phyloP scores from a whole-genome alignment of 345 rosid genomes.

The Sapria himalayana region DNA sequence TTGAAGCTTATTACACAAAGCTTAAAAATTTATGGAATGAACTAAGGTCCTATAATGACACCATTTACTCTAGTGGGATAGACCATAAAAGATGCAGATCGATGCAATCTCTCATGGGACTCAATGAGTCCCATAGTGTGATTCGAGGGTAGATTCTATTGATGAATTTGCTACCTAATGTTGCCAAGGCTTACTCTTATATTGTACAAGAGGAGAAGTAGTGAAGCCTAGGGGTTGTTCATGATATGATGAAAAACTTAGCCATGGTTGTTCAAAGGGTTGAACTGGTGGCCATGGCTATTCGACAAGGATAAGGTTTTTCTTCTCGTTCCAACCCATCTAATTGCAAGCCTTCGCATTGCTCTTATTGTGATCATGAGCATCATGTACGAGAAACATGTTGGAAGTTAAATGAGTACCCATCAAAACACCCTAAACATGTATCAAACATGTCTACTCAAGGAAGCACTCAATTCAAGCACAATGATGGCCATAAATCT shows the following conservation, averaged over 20 bases:
- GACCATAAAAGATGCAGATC: no score
- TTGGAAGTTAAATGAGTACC: not conserved
- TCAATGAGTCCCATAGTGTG: not conserved
- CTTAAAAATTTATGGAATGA: not conserved
- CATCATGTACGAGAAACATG: not conserved
- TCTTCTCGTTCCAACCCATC: no score
- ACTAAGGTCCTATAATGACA: not conserved
- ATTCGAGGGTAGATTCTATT: not conserved
- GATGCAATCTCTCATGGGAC: not conserved
- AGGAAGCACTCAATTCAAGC: not conserved
- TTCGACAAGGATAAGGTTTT: not conserved
- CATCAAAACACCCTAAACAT: no score
- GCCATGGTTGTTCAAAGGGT: not conserved
- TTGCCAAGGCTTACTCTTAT: not conserved
- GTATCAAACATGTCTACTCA: not conserved
- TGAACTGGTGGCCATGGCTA: not conserved
- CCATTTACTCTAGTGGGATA: not conserved
- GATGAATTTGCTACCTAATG: not conserved
- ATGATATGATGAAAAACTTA: not conserved
- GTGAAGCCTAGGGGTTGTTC: not conserved
- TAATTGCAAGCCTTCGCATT: not conserved
- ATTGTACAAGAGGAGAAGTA: conserved; percentile 3
- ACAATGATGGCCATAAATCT: not conserved
- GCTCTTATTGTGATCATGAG: not conserved
- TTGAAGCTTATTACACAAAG: not conserved